Conservation (phyloP, 805 yeast species). For the Schwanniomyces sp. region DNA sequence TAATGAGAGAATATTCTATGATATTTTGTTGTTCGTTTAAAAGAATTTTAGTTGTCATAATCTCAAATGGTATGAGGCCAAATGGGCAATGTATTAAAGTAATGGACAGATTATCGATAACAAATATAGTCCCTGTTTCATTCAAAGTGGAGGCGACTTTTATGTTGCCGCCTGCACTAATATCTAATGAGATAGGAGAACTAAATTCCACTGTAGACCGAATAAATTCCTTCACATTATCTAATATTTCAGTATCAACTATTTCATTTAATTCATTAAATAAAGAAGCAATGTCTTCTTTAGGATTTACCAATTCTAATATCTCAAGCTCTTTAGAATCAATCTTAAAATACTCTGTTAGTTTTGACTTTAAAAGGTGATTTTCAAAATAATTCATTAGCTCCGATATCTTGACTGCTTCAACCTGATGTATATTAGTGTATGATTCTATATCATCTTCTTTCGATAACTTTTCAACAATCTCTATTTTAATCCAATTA, state of each 20-base stretch:
- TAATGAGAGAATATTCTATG: constrained; percentile 5
- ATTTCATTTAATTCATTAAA: constrained; percentile 7
- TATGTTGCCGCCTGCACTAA: neutral
- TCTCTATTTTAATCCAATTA: constrained; percentile 41
- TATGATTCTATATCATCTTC: constrained; percentile 31
- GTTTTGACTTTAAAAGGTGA: constrained; percentile 16
- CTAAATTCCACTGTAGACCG: constrained; percentile 12
- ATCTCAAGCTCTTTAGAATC: constrained; percentile 13
- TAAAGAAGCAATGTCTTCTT: constrained; percentile 5
- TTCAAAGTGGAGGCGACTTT: constrained; percentile 1
- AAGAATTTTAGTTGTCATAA: neutral
- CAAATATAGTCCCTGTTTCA: constrained; percentile 3
- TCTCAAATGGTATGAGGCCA: neutral
- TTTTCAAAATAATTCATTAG: constrained; percentile 23
- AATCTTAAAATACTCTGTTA: constrained; percentile 19
- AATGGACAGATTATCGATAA: neutral
- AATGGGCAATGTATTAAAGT: constrained; percentile 2
- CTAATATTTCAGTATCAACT: constrained; percentile 13
- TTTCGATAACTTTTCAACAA: constrained; percentile 35
- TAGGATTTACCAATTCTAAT: constrained; percentile 2
- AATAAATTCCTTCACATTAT: constrained; percentile 30
- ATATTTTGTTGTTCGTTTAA: neutral
- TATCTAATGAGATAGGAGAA: constrained; percentile 8
- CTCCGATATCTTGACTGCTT: constrained; percentile 16
- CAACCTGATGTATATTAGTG: constrained; percentile 8